phyloP scores from a whole-genome alignment of 192 early-diverging fungal genomes.

The Coemansia furcata region DNA sequence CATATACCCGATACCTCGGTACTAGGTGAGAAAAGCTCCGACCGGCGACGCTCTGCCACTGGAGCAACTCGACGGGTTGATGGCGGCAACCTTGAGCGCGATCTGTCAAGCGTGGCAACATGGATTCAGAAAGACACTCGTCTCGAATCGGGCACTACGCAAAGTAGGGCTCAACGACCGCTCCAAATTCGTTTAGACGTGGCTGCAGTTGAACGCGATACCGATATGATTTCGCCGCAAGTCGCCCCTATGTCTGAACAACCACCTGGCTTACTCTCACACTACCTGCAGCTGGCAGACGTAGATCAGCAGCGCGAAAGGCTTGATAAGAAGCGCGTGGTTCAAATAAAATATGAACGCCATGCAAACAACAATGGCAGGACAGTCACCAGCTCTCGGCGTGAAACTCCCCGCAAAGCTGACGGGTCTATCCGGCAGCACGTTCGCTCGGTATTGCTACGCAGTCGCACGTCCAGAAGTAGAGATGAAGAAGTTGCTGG shows the following conservation, averaged over 20 bases:
- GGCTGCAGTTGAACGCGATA: constrained; percentile 14
- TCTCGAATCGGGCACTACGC: background rate
- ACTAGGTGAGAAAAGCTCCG: background rate
- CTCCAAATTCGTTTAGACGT: constrained; percentile 25
- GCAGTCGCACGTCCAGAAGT: background rate
- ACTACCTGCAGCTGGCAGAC: constrained; percentile 27
- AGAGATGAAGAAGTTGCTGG: background rate
- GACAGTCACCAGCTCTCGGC: background rate
- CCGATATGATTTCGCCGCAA: background rate
- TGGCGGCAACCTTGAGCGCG: background rate
- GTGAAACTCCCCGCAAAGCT: background rate
- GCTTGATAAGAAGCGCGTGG: background rate
- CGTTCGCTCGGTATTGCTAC: background rate
- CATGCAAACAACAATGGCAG: background rate
- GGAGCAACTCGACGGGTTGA: background rate
- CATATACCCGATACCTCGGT: background rate
- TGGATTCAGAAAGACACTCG: background rate
- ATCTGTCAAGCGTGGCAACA: constrained; percentile 4
- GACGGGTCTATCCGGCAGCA: background rate
- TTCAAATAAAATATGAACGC: background rate
- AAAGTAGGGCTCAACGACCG: constrained; percentile 8
- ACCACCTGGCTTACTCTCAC: constrained; percentile 12
- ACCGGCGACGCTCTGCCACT: background rate
- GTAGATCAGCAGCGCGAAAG: constrained; percentile 23
- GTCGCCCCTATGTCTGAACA: background rate